Conservation (phyloP, 2,329 filamentous ascomycete species). For the Alternaria panax region DNA sequence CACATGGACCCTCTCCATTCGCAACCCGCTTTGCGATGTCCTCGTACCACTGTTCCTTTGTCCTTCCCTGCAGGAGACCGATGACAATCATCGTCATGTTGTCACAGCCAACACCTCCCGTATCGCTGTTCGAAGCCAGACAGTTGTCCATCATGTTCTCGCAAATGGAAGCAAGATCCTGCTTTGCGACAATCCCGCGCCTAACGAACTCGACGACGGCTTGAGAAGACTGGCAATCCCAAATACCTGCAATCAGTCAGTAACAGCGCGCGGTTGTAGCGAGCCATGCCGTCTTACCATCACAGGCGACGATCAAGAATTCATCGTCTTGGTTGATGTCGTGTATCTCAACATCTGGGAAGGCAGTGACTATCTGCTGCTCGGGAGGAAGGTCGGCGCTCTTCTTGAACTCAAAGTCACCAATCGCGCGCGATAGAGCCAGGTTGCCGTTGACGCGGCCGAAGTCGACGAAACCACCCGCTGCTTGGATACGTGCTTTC, state of each 20-base stretch:
- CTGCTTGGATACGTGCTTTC: constrained; percentile 93
- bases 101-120: constrained; percentile 95
- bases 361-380: constrained; percentile 97
- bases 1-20: constrained; percentile 96
- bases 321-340: constrained; percentile 93
- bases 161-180: constrained; percentile 92
- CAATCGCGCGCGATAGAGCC: constrained; percentile 93
- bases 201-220: constrained; percentile 96
- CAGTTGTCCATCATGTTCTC: constrained; percentile 99
- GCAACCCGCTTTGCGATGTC: constrained; percentile 92
- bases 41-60: constrained; percentile 98
- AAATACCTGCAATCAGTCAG: constrained; percentile 74
- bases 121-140: constrained; percentile 95
- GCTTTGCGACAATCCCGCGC: constrained; percentile 94
- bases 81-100: constrained; percentile 99
- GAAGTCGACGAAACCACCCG: constrained; percentile 97
- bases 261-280: neutral
- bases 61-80: constrained; percentile 87
- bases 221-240: constrained; percentile 99
- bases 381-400: constrained; percentile 96
- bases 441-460: constrained; percentile 98
- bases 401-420: constrained; percentile 99
- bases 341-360: constrained; percentile 90
- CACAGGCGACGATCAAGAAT: constrained; percentile 65
- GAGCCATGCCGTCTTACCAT: constrained; percentile 44